Base-by-base conservation (phyloP, 495 filamentous ascomycete species). In the Recurvomyces mirabilis region DNA sequence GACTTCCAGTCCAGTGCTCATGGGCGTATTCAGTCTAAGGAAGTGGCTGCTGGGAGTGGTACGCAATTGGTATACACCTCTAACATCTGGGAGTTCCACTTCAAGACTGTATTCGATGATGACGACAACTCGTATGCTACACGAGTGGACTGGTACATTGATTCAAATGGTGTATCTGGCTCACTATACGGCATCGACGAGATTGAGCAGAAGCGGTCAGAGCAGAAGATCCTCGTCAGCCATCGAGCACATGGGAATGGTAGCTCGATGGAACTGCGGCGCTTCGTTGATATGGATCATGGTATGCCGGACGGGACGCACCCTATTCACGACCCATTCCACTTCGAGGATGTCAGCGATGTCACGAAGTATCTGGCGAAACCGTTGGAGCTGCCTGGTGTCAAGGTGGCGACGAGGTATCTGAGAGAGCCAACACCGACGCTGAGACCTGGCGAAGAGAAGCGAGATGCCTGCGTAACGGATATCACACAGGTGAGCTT, bases 141-240 rank as follows among this genome's bases (percentile, higher is more conserved):
- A 19, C 34, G 34, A 9, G 34, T 37, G 7, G 34, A 37, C 34
- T 37, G 17, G 9, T 37, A 40, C 26, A 30, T 30, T n/a, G 26
- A n/a, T n/a, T 9, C 26, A 9, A n/a, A 30, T n/a, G 26, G 26
- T n/a, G n/a, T 9, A 9, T 30, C n/a, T n/a, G 26, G 26, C 9
- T 30, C 26, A n/a, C 9, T 30, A 9, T 30, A 30, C n/a, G 26
- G 26, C 36, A 37, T 37, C 15, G 17, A 7, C 10, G 34, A 37
- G 15, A 10, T 15, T 10, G 17, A 9, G 7, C 34, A 37, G 34
- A n/a, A 19, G 18, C 34, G 34, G 9, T 37, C 34, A 7, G 34
- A 17, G 9, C 18, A 7, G 34, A 37, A 37, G 18, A 9, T 10
- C 17, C 34, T 37, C 34, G 34, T 37, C 13, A 37, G 34, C 34